Conservation (phyloP, 176 grass and related monocot genomes). For the Raddia distichophylla region DNA sequence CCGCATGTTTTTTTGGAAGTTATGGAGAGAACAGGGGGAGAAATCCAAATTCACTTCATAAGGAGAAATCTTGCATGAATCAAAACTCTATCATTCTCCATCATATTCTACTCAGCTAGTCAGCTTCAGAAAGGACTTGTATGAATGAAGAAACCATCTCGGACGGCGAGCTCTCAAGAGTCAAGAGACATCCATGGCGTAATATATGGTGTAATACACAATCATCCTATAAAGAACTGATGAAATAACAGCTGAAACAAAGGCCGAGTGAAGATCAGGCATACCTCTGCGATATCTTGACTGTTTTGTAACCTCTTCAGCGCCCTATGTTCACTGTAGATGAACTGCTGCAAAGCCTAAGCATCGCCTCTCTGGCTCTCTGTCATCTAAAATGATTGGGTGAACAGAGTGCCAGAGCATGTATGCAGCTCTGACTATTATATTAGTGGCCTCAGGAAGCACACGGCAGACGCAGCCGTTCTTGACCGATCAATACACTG, state of each 20-base stretch:
- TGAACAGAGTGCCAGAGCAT: background rate
- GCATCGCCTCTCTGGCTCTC: background rate
- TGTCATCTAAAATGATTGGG: background rate
- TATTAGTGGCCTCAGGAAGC: background rate
- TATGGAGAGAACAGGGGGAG: background rate
- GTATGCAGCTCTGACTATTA: background rate
- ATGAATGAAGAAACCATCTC: background rate
- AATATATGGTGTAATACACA: background rate
- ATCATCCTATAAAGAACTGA: background rate
- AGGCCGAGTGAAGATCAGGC: background rate
- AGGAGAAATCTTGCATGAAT: background rate
- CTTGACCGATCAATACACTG: background rate
- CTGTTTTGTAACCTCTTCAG: background rate
- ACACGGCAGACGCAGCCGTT: slow-evolving; percentile 1
- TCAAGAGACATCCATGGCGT: background rate
- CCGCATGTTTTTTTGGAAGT: background rate
- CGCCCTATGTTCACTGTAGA: background rate
- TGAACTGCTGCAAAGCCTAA: background rate
- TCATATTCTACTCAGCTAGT: background rate
- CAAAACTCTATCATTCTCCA: background rate
- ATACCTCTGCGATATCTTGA: background rate
- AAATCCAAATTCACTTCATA: background rate
- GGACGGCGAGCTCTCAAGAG: background rate
- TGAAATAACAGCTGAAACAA: background rate
- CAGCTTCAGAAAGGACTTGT: background rate